A percentile compares a stretch with the other conserved stretches of the same genome.
These are phyloP conservation scores for Phytophthora sansomeana DNA, from an alignment of 352 stramenopile genomes.

Conservation along the genomic window DNA sequence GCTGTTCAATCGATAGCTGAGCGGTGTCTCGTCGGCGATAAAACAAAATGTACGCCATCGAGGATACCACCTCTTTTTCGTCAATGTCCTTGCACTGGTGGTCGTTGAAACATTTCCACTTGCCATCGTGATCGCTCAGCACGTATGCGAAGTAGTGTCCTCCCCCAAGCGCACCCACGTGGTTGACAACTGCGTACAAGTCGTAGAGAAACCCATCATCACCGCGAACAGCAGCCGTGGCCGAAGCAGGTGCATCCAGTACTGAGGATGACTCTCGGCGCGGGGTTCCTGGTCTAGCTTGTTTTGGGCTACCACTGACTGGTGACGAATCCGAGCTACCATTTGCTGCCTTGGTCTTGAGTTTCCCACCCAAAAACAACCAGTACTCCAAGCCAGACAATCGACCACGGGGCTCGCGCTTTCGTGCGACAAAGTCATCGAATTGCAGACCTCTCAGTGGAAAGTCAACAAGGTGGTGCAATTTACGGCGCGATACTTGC, in stretches of 20 bases:
- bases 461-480: slow-evolving; percentile 97
- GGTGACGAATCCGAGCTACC: slow-evolving; percentile 17
- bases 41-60: slow-evolving; percentile 93
- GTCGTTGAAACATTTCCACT: slow-evolving; percentile 99
- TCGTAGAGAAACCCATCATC: slow-evolving; percentile 92
- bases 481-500: slow-evolving; percentile 92
- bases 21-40: slow-evolving; percentile 84
- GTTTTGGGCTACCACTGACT: slow-evolving; percentile 9
- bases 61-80: slow-evolving; percentile 85
- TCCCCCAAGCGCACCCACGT: slow-evolving; percentile 94
- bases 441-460: slow-evolving; percentile 94
- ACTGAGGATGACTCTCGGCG: slow-evolving; percentile 38
- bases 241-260: slow-evolving; percentile 68
- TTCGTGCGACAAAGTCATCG: slow-evolving; percentile 75
- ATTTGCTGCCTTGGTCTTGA: slow-evolving; percentile 35
- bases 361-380: slow-evolving; percentile 79
- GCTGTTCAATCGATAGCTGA: slow-evolving; percentile 67
- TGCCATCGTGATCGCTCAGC: slow-evolving; percentile 84
- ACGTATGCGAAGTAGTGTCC: slow-evolving; percentile 96
- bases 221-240: slow-evolving; percentile 54
- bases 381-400: slow-evolving; percentile 72
- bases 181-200: slow-evolving; percentile 98
- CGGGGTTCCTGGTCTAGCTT: slow-evolving; percentile 18
- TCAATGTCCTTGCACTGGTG: slow-evolving; percentile 91
- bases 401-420: slow-evolving; percentile 49